Evolutionary conservation across 108 stramenopile genomes (phyloP), one percentile per base, ranked within the genome.

Genomic region (Nitzschia sp.): DNA sequence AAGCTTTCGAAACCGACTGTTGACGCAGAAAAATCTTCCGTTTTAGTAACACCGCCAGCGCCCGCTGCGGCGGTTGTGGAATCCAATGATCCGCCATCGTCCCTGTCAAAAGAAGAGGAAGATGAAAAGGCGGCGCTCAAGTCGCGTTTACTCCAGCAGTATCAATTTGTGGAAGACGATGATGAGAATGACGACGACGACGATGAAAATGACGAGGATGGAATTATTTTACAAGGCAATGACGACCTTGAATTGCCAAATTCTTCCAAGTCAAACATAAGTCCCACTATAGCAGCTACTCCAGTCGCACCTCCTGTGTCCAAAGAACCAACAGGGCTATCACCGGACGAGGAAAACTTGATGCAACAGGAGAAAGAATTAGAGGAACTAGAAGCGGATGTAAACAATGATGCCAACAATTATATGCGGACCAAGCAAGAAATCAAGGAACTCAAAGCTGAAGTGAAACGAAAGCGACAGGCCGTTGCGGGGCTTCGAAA

Each of bases 401-500:
- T 90, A 0, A 72, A 72, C 47, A 81, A 89, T 57, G 90, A 91
- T 54, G 88, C 88, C 0, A 78, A 83, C 51, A 85, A 84, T 68
- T 94, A 91, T 55, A 90, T 91, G 87, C 49, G 85, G 27, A 85
- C 81, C 42, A 88, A 90, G 45, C 64, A 78, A 9, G 91, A 92
- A 60, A 83, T 84, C 34, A 82, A 86, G 56, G 59, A 80, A 23
- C 57, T 91, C 57, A 63, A 82, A 35, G 75, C 63, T 33, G 33
- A 71, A n/a, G 47, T 78, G 13, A 90, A 86, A 34, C 68, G 81
- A 68, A 51, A 76, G 48, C 62, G 62, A 48, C 73, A 87, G 34
- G 51, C 72, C 24, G 78, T 83, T 13, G 38, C 54, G 34, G 80
- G 72, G 1, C 11, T 85, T 8, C 45, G 67, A 28, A 51, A 38